These are phyloP conservation scores for Corymbia citriodora DNA, from an alignment of 441 rosid genomes.

Conservation along the genomic window DNA sequence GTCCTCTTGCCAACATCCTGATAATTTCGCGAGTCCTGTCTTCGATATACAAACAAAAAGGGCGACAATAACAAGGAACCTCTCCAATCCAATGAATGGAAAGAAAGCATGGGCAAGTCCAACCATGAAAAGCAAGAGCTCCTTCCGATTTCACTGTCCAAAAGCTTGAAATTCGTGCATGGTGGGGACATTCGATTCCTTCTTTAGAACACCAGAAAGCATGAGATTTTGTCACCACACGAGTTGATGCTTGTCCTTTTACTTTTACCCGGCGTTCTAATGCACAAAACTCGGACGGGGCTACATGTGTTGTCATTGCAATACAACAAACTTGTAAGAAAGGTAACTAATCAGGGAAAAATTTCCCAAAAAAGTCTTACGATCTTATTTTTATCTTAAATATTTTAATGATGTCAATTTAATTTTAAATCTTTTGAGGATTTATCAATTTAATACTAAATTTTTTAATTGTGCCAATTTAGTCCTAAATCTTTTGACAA, in stretches of 20 bases:
- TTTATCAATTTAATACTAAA: too few species aligned
- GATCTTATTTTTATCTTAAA: too few species aligned
- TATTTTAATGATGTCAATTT: too few species aligned
- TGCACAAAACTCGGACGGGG: background rate
- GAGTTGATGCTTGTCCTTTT: background rate
- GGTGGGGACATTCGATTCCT: background rate
- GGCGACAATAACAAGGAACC: background rate
- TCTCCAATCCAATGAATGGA: background rate
- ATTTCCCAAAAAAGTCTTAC: too few species aligned
- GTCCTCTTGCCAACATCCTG: background rate
- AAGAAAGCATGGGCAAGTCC: background rate
- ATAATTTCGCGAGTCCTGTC: background rate
- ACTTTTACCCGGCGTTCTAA: background rate
- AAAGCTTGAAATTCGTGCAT: background rate
- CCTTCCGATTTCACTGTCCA: background rate
- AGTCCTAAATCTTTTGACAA: too few species aligned
- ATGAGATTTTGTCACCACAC: background rate
- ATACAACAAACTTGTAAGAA: background rate
- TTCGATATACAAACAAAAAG: background rate
- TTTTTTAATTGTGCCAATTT: too few species aligned
- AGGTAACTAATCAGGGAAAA: background rate
- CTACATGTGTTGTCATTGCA: background rate
- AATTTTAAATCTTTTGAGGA: rapidly evolving
- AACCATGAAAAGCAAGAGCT: background rate
- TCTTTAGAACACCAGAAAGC: background rate